Base-by-base conservation (phyloP, 805 yeast genomes). In the Candida alai region DNA sequence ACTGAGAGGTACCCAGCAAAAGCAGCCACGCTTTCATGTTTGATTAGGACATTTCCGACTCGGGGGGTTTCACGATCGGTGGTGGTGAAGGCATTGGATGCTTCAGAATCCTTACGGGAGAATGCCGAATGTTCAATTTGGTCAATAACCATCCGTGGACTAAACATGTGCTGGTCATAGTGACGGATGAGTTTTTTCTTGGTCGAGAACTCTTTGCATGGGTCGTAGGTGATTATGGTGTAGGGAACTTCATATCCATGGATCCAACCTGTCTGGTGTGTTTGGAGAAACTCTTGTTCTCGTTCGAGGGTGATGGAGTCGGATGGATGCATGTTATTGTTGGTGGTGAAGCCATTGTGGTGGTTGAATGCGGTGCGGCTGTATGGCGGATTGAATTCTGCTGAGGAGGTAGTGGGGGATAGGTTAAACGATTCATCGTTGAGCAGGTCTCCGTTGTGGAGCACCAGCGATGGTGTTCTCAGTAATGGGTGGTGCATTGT, bases 171-270 rank as follows among this genome's bases (percentile, higher is more conserved):
- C 22, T 45, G 43, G 22, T 49, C 51, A 28, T 39, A 35, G 12
- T 26, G 16, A 23, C 39, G 39, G 20, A 39, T 34, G 15, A 46
- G 43, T 3, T 40, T 31, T 13, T 31, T 41, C 16, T 40, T 38
- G 8, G 47, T 43, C 8, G 39, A 37, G 30, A 35, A 14, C 27
- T 44, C 41, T 9, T 35, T 33, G n/a, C 35, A 27, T 19, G 40
- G 33, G 19, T 41, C 35, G 40, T 51, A 58, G 25, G 51, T 49
- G 31, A 60, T 46, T 4, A 54, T 48, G 4, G 58, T 32, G 29
- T 49, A 48, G n/a, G 65, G 62, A 4, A 49, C 40, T 5, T 37
- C 33, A 15, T 44, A 42, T 2, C 59, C 60, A 33, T 63, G 65
- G 13, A 21, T 37, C 69, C 68, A 62, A 15, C 40, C 41, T 22